Evolutionary conservation across 2,329 filamentous ascomycete species (phyloP).

Genomic region (Zalaria obscura): DNA sequence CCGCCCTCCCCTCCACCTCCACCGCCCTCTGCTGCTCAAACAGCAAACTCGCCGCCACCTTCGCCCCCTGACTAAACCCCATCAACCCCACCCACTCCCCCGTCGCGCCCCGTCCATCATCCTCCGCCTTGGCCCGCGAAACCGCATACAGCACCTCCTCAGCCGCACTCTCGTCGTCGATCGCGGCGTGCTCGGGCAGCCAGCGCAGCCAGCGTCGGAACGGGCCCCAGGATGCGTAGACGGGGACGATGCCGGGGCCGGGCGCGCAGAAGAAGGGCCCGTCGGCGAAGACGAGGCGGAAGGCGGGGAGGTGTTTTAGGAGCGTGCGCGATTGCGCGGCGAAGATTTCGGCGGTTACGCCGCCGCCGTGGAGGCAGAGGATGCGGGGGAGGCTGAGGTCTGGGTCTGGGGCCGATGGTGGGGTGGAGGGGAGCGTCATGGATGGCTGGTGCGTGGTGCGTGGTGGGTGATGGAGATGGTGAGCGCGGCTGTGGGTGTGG

Average conservation of each 20-base stretch:
- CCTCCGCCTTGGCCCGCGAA: conserved; percentile 29
- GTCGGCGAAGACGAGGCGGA: conserved; percentile 60
- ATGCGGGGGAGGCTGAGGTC: conserved; percentile 41
- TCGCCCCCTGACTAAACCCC: conserved; percentile 37
- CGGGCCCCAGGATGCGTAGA: conserved; percentile 52
- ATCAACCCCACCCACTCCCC: conserved; percentile 36
- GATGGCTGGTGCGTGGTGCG: neutral
- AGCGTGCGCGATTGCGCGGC: conserved; percentile 49
- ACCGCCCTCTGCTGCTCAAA: conserved; percentile 45
- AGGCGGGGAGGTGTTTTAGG: conserved; percentile 37
- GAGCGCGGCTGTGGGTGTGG: too few relatives aligned
- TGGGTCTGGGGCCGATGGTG: neutral
- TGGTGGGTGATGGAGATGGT: neutral
- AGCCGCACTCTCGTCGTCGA: conserved; percentile 34
- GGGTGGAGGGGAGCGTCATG: neutral
- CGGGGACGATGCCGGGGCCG: conserved; percentile 46
- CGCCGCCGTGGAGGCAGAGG: conserved; percentile 70
- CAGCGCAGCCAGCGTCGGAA: conserved; percentile 53
- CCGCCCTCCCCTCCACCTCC: conserved; percentile 21
- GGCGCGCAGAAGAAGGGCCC: conserved; percentile 50
- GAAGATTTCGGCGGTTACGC: conserved; percentile 59
- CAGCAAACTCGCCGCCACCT: conserved; percentile 30
- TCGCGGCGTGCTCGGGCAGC: conserved; percentile 40
- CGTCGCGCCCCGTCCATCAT: conserved; percentile 26
- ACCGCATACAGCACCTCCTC: conserved; percentile 33